Base-by-base conservation (phyloP, 2,329 filamentous ascomycete genomes). In the Parastagonospora avenae region DNA sequence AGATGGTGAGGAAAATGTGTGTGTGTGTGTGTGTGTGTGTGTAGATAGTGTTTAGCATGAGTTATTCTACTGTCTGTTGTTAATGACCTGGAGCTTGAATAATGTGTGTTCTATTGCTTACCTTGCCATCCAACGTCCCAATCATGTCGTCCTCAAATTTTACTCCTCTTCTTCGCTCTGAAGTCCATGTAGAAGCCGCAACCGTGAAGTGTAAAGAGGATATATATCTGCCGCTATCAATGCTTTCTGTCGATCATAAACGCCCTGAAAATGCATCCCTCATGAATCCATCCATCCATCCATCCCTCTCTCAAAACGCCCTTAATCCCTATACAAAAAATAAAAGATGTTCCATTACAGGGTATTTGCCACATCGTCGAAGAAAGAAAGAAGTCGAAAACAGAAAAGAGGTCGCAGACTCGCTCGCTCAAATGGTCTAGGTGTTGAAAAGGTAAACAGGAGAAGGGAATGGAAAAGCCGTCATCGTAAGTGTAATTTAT, bases 1-100 rank as follows among this genome's bases (percentile, higher is more conserved):
- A 24, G 19, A 24, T 3, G 10, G 27, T 32, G 11, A 47, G 44
- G 33, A 30, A 42, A 44, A 35, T 53, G 42, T 44, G 44, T 14
- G 46, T 42, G n/a, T 14, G 27, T 39, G n/a, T n/a, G n/a, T n/a
- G n/a, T 53, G 42, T 44, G 44, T 14, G 46, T 42, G n/a, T 14
- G 27, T 39, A n/a, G 19, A 24, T 5, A 24, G 19, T 5, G 5
- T 24, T 24, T 24, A 24, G 19, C 19, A 24, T 24, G 19, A n/a
- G n/a, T n/a, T n/a, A n/a, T n/a, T n/a, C n/a, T n/a, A n/a, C n/a
- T n/a, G n/a, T n/a, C n/a, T n/a, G n/a, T n/a, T n/a, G n/a, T n/a
- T n/a, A n/a, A n/a, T n/a, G n/a, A n/a, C n/a, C n/a, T n/a, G n/a
- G n/a, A n/a, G n/a, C n/a, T n/a, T n/a, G n/a, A n/a, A n/a, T n/a